Evolutionary conservation across 2,329 filamentous ascomycete species (phyloP).

Genomic region (Colletotrichum musae): DNA sequence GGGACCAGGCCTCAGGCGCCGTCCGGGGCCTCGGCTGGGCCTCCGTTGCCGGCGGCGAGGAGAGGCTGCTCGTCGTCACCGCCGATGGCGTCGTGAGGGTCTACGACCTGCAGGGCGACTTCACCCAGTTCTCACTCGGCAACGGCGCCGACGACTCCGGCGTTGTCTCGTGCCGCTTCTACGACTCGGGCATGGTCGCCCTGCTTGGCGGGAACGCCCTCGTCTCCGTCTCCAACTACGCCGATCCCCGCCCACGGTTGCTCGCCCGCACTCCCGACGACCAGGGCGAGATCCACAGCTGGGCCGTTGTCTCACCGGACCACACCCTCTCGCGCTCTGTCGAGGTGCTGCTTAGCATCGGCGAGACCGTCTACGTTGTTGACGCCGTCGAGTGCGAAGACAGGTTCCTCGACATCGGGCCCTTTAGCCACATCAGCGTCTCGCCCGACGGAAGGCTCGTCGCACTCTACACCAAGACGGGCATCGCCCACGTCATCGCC

Average conservation of each 20-base stretch:
- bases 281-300: slow-evolving; percentile 82
- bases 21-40: slow-evolving; percentile 96
- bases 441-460: slow-evolving; percentile 93
- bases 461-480: slow-evolving; percentile 87
- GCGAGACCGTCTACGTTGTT: slow-evolving; percentile 86
- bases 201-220: slow-evolving; percentile 90
- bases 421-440: slow-evolving; percentile 90
- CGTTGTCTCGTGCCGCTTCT: slow-evolving; percentile 91
- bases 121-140: slow-evolving; percentile 92
- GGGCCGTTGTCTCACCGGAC: slow-evolving; percentile 89
- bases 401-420: slow-evolving; percentile 89
- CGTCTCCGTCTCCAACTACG: slow-evolving; percentile 88
- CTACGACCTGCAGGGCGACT: slow-evolving; percentile 94
- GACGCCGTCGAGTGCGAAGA: slow-evolving; percentile 94
- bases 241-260: slow-evolving; percentile 89
- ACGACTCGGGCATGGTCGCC: slow-evolving; percentile 92
- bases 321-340: slow-evolving; percentile 93
- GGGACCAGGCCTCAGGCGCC: slow-evolving; percentile 85
- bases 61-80: slow-evolving; percentile 89
- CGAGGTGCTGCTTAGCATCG: slow-evolving; percentile 90
- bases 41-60: slow-evolving; percentile 73
- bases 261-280: slow-evolving; percentile 84
- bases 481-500: slow-evolving; percentile 92
- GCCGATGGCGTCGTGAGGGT: slow-evolving; percentile 92
- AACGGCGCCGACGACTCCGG: slow-evolving; percentile 91